Base-by-base conservation (phyloP, 2,329 filamentous ascomycete genomes). In the Trichophyton mentagrophytes region DNA sequence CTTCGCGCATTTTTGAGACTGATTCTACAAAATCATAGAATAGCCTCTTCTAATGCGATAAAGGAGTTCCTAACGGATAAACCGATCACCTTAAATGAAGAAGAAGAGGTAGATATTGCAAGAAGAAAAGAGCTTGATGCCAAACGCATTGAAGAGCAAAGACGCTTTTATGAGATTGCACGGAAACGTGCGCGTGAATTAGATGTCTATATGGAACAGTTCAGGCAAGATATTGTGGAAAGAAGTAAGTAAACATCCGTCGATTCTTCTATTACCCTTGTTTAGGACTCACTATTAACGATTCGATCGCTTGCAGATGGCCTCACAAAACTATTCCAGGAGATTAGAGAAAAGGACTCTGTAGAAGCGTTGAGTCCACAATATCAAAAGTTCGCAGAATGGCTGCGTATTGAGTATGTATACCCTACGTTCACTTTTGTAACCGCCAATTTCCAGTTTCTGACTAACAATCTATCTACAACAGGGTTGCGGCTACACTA, bases 331-430 rank as follows among this genome's bases (percentile, higher is more conserved):
- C 81, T 99, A 0, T 97, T 99, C 74, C 82, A 87, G 61, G 93
- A 97, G 71, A 95, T 99, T 73, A 88, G 88, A 68, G 86, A 90
- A 61, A 97, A 97, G 77, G 81, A 89, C 62, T 90, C 83, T 3
- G 92, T 99, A 59, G 82, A 84, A 65, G 90, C 96, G 66, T 81
- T 99, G 59, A 95, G 89, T 69, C 86, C 95, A 9, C 91, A 97
- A 72, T 97, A 97, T 73, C 89, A 93, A 69, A 99, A 97, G 72
- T 97, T 99, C 71, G 92, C 92, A 17, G 93, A 99, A 73, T 99
- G 93, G 93, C 78, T 97, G 58, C 86, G 93, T 44, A 99, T 99
- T 69, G 93, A 99, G 76, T 79, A 70, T 59, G 75, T 69, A 4
- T 38, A 8, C 51, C 49, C 13, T 40, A 17, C 9, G 13, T 56